Evolutionary conservation across 2,329 filamentous ascomycete species (phyloP), one percentile per base, ranked within the genome.

Genomic region (Curvularia verruculosa): DNA sequence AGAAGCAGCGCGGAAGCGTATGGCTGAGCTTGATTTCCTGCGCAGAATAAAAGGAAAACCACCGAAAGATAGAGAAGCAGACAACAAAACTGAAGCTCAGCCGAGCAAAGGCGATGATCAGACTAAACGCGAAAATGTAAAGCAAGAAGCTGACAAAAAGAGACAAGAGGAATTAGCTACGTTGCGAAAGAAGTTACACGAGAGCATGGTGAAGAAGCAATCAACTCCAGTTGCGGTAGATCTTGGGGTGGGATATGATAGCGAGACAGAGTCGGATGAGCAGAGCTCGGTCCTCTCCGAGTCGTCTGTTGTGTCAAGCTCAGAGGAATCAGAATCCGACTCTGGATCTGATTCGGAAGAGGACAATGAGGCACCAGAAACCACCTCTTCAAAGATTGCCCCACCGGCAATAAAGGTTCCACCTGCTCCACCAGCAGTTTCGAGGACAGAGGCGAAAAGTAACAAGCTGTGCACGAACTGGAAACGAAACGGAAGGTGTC

Each of bases 21-120:
- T 52, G 39, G 56, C 55, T 24, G 72, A 75, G 47, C 51, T 84
- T 54, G 81, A 83, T 53, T 72, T 77, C 26, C 58, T 78, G 21
- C 58, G 64, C 28, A 69, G 61, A 28, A 54, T 75, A 8, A 69
- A 65, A 44, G 69, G 66, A 21, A 60, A 62, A 41, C 53, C 63
- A 8, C 46, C 40, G 63, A 49, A 48, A 36, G 54, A 57, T 13
- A 45, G 26, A 28, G 54, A 57, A 13, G n/a, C 29, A 28, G 26
- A 24, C 12, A 18, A 15, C 7, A 19, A n/a, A 6, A 18, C 7
- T 24, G 18, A 43, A 19, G 12, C 46, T 3, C 44, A 47, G 3
- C 40, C 47, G 3, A 40, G 50, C 3, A 53, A 49, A 23, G 34
- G 24, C 19, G 23, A 41, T 13, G 51, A 61, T 15, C 58, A 29